Conservation (phyloP, 768 basidiomycete genomes). For the Rhizopogon rudus region DNA sequence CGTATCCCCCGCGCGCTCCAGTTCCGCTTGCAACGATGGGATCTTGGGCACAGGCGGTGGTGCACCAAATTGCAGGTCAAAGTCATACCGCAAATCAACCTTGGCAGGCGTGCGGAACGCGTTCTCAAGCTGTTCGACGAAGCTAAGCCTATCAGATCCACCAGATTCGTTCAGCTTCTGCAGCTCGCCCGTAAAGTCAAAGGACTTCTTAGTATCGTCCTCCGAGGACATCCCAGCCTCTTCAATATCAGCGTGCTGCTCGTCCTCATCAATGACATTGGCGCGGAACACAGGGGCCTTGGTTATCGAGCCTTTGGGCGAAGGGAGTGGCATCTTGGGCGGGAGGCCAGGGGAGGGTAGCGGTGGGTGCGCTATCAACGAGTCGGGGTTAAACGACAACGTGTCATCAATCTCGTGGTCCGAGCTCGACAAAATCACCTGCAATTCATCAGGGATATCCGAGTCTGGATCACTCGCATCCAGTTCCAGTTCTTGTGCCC, state of each 20-base stretch:
- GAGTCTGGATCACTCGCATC: conserved; percentile 65
- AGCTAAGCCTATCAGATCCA: conserved; percentile 63
- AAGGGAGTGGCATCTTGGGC: conserved; percentile 35
- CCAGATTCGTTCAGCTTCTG: conserved; percentile 65
- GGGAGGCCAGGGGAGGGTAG: conserved; percentile 39
- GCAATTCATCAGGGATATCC: conserved; percentile 78
- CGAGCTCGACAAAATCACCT: conserved; percentile 48
- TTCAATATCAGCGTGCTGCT: conserved; percentile 34
- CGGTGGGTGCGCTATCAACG: not conserved
- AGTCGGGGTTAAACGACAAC: conserved; percentile 22
- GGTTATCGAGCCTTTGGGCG: conserved; percentile 10
- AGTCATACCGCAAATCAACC: conserved; percentile 38
- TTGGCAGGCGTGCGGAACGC: conserved; percentile 77
- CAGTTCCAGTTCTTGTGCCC: conserved; percentile 41
- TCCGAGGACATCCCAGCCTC: conserved; percentile 39
- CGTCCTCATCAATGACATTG: conserved; percentile 41
- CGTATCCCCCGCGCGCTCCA: conserved; percentile 17
- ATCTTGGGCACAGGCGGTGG: conserved; percentile 53
- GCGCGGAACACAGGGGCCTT: conserved; percentile 38
- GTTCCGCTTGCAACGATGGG: conserved; percentile 29
- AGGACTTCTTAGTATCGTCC: conserved; percentile 71
- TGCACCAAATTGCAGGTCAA: conserved; percentile 33
- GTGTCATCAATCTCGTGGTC: conserved; percentile 39
- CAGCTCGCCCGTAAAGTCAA: conserved; percentile 82
- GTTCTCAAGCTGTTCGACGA: conserved; percentile 77